Percentiles rank a stretch among this genome's conserved stretches.
phyloP scores from a whole-genome alignment of 306 rosid genomes.

The Benincasa hispida region DNA sequence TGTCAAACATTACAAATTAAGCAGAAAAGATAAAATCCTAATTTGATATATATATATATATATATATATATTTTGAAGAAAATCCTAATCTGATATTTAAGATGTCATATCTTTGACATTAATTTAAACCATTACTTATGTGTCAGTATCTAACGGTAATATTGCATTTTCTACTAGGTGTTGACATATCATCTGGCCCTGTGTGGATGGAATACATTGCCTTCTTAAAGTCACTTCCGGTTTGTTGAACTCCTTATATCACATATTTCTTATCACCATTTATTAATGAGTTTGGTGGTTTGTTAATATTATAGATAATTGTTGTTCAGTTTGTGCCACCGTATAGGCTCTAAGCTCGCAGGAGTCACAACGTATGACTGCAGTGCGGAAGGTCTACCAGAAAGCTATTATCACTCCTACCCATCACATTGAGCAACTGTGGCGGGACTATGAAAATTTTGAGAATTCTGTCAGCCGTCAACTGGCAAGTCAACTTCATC shows the following conservation, averaged over 20 bases:
- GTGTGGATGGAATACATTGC: conserved; percentile 91
- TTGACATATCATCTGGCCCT: conserved; percentile 89
- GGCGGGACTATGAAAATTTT: conserved; percentile 89
- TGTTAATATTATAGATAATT: neutral
- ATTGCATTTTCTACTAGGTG: conserved; percentile 43
- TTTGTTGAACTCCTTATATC: conserved; percentile 21
- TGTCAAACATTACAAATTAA: neutral
- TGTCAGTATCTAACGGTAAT: neutral
- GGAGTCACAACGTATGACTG: conserved; percentile 83
- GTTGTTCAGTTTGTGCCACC: conserved; percentile 3
- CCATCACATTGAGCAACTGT: conserved; percentile 88
- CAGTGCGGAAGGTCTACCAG: conserved; percentile 69
- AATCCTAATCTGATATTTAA: neutral
- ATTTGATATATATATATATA: neutral
- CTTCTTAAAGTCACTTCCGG: conserved; percentile 80
- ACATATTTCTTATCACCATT: conserved; percentile 7
- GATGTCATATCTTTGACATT: neutral
- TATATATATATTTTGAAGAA: neutral
- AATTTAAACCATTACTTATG: neutral
- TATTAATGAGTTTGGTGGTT: neutral
- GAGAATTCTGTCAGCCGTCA: conserved; percentile 94
- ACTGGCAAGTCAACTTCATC: conserved; percentile 45
- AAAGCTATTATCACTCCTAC: conserved; percentile 85
- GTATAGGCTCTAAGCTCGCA: conserved; percentile 48
- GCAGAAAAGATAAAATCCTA: neutral